Percentiles rank a stretch among this genome's conserved stretches.
These are phyloP conservation scores for Cyclotella distinguenda DNA, from an alignment of 108 stramenopile species.

Conservation along the genomic window DNA sequence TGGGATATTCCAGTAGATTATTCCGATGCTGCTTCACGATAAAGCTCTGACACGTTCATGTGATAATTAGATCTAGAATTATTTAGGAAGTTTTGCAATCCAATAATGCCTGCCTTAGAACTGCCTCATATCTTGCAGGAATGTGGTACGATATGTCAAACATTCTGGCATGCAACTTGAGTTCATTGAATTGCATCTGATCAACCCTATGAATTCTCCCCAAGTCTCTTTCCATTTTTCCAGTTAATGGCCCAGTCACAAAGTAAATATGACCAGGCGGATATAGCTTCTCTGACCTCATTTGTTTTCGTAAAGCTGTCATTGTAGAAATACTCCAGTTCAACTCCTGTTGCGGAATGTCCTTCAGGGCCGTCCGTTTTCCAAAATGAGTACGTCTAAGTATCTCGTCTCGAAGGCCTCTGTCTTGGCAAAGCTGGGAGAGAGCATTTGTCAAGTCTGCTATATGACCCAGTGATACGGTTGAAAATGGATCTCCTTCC, in stretches of 20 bases:
- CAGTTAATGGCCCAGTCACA: constrained; percentile 19
- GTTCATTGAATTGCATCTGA: constrained; percentile 34
- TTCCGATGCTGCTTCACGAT: not conserved
- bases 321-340: constrained; percentile 52
- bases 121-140: constrained; percentile 62
- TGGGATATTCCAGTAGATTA: constrained; percentile 4
- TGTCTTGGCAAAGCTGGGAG: constrained; percentile 59
- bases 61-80: too few relatives aligned
- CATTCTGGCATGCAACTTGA: constrained; percentile 59
- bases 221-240: not conserved
- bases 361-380: not conserved
- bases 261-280: constrained; percentile 62
- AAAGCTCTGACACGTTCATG: too few relatives aligned
- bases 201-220: constrained; percentile 23
- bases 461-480: constrained; percentile 66
- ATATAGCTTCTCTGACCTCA: constrained; percentile 57
- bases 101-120: constrained; percentile 31
- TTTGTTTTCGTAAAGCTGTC: constrained; percentile 40
- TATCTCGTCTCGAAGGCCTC: constrained; percentile 51
- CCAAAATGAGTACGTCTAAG: constrained; percentile 35
- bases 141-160: constrained; percentile 66
- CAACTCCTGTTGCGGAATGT: constrained; percentile 35
- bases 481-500: constrained; percentile 80
- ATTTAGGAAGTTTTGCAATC: too few relatives aligned
- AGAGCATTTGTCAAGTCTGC: constrained; percentile 58